Base-by-base conservation (phyloP, 306 rosid species). In the Citrullus colocynthis region DNA sequence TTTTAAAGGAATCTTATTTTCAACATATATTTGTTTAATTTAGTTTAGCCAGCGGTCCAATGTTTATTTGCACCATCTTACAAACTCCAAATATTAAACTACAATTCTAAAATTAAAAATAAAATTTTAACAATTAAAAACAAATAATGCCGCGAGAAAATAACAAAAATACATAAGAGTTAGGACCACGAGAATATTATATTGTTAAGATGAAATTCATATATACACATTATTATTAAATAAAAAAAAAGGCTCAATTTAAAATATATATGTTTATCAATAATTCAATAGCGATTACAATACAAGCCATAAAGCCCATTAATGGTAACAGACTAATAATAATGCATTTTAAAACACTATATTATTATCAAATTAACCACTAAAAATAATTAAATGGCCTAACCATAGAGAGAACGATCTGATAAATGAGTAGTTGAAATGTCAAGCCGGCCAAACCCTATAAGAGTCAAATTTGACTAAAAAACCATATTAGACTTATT, bases 381-480 rank as follows among this genome's bases (percentile, higher is more conserved):
- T 8, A 59, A 5, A 28, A 28, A 30, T 60, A 58, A 58, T 58
- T 58, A 58, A 18, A 10, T 58, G 63, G 63, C 34, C 34, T 58
- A 58, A 48, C 21, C 16, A 21, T 58, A 20, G 16, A 3, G 34
- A 58, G 39, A 28, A 5, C 9, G 66, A 10, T 24, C 4, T 5
- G 42, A 63, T 63, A 63, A 63, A 39, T 18, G 2, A 16, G 73
- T 66, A 66, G 73, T 66, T 66, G 73, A 66, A 66, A 66, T 66
- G 51, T 66, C 73, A n/a, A 66, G 73, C 52, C 51, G 51, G 73
- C 73, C 73, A 66, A 66, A 66, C 73, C 73, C 73, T 66, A 58
- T 58, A 64, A 32, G 70, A 63, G 55, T 21, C 55, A 69, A 69
- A 69, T 42, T 69, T 69, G 75, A 69, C 55, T 66, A 37, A 37